Evolutionary conservation across 1,284 basidiomycete species (phyloP), one percentile per base, ranked within the genome.

Genomic region (Rhizoctonia solani): DNA sequence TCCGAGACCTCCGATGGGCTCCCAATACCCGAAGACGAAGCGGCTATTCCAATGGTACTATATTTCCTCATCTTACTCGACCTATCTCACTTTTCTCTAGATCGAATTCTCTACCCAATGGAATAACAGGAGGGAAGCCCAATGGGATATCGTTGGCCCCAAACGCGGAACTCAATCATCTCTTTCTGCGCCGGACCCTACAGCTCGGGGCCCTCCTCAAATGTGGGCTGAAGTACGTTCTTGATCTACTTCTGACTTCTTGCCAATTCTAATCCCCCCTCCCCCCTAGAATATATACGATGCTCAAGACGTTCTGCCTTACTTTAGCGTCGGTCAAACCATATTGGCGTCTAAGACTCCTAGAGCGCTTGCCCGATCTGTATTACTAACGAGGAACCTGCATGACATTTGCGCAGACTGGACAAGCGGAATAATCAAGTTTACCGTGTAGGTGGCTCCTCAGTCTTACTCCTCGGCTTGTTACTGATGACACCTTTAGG

Each of bases 281-380:
- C 11, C 16, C 9, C 16, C 56, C 4, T 23, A 65, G 61, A 65
- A 41, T n/a, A 21, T 41, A 6, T 41, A 65, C 13, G 61, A 65
- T 29, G 61, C 61, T 14, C 61, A 65, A 44, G 61, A 65, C 23
- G 61, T 49, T 19, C n/a, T 65, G 14, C 49, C 59, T 0, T 65
- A 52, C 44, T 65, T 65, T 44, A 53, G 39, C 30, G 50, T 66
- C 37, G 27, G 61, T 14, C 61, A 65, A 44, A 65, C 61, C 9
- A 53, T 65, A 11, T 49, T 65, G n/a, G 54, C 61, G 3, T 53
- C 61, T n/a, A 65, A 65, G 23, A 29, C 54, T 44, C 61, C 61
- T 3, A 21, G 58, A 50, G 44, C 23, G 9, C 46, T 49, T 14
- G 46, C 61, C 34, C 61, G 61, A 8, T 66, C n/a, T 14, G 52